These are phyloP conservation scores for Argentina anserina DNA, from an alignment of 306 rosid genomes.

Conservation along the genomic window DNA sequence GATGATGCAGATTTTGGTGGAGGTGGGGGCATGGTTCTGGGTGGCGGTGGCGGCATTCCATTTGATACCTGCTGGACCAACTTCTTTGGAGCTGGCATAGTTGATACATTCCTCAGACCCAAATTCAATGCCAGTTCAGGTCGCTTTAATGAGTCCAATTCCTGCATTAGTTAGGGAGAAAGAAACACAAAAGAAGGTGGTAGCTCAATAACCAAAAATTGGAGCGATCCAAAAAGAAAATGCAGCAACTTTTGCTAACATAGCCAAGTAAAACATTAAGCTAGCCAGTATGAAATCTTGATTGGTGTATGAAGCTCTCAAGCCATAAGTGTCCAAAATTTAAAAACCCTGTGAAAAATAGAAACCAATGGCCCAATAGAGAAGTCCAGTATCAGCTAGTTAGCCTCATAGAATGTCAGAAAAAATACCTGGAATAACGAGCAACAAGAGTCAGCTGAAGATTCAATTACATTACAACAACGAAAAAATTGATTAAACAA, in stretches of 20 bases:
- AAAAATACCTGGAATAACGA: slow-evolving; percentile 97
- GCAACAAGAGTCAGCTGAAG: slow-evolving; percentile 65
- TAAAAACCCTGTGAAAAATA: slow-evolving; percentile 74
- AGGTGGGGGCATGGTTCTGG: slow-evolving; percentile 57
- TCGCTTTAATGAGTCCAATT: slow-evolving; percentile 33
- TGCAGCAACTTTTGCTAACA: not conserved
- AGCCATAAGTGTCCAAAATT: slow-evolving; percentile 40
- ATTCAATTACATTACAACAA: not conserved
- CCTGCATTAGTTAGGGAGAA: slow-evolving; percentile 56
- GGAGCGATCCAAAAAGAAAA: slow-evolving; percentile 3
- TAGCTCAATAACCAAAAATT: slow-evolving; percentile 31
- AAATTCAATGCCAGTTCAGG: slow-evolving; percentile 33
- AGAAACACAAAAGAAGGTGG: slow-evolving; percentile 27
- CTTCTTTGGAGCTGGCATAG: slow-evolving; percentile 84
- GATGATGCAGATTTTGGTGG: slow-evolving; percentile 54
- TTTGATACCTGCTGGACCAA: slow-evolving; percentile 41
- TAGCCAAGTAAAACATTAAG: slow-evolving; percentile 22
- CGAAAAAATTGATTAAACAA: slow-evolving; percentile 5
- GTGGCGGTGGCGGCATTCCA: slow-evolving; percentile 52
- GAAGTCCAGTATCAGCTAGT: slow-evolving; percentile 78
- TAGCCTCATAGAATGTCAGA: slow-evolving; percentile 95
- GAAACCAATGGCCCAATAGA: slow-evolving; percentile 81
- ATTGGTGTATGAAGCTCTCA: slow-evolving; percentile 32
- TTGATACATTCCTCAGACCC: slow-evolving; percentile 59
- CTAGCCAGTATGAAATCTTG: slow-evolving; percentile 27